Base-by-base conservation (phyloP, 306 rosid species). In the Sesbania bispinosa region DNA sequence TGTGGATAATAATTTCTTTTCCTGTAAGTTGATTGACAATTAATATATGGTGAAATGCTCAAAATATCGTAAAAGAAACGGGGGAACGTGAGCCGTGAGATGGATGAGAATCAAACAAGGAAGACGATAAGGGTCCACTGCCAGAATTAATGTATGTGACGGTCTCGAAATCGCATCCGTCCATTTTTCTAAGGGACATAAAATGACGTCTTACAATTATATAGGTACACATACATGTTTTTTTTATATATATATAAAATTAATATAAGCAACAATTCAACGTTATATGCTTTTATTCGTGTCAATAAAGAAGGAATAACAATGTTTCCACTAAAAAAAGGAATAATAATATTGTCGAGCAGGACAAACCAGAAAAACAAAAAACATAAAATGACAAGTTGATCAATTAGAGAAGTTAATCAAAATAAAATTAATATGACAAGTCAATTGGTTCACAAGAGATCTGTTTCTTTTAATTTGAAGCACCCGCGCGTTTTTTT, bases 81-180 rank as follows among this genome's bases (percentile, higher is more conserved):
- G 52, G 11, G 35, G 8, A 24, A 46, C 36, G 43, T 35, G 29
- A 29, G 53, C 65, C 75, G 77, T 36, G 6, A 0, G 63, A 74
- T 78, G n/a, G 36, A 9, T 23, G 11, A 70, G 20, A 45, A 23
- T 16, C 16, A 61, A 48, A 19, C 32, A 10, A 35, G 20, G 48
- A 36, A 24, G 39, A 27, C 41, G 67, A 18, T 41, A 24, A 45
- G 67, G 78, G 78, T 33, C 78, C 85, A 81, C 59, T 42, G 55
- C 76, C 75, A 66, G 52, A 35, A 35, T 52, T n/a, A n/a, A n/a
- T n/a, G 58, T 50, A 21, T 39, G 15, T 13, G 67, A 61, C 32
- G 10, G 14, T 61, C 10, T 61, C 27, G 21, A 4, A 61, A 61
- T 61, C 32, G 32, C 48, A 10, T 36, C 48, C 67, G 26, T 61